Evolutionary conservation across 352 stramenopile genomes (phyloP).

Genomic region (Phytophthora pluvialis): DNA sequence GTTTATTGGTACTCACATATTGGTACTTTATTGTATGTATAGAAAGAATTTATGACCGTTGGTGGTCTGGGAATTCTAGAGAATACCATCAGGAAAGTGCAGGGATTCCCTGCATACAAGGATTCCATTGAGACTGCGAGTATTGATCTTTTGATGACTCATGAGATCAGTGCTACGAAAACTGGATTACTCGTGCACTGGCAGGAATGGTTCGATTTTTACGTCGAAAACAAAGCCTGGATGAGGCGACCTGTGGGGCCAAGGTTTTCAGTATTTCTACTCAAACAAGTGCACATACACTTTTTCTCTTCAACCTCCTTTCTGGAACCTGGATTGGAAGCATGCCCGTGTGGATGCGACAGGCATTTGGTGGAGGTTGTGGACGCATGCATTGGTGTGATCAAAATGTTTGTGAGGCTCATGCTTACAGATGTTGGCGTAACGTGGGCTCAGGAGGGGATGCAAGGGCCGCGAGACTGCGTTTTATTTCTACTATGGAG

Average conservation of each 20-base stretch:
- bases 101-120: constrained; percentile 11
- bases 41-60: constrained; percentile 18
- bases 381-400: constrained; percentile 16
- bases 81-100: background rate
- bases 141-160: constrained; percentile 17
- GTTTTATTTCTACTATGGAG: constrained; percentile 27
- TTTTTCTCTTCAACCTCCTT: constrained; percentile 21
- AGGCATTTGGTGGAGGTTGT: background rate
- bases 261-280: constrained; percentile 18
- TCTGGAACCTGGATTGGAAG: constrained; percentile 4
- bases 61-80: constrained; percentile 17
- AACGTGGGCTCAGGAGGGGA: constrained; percentile 30
- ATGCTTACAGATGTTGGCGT: constrained; percentile 26
- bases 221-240: constrained; percentile 17
- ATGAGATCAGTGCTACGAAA: constrained; percentile 22
- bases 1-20: background rate
- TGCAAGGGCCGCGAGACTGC: constrained; percentile 27
- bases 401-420: constrained; percentile 23
- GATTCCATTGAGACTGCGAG: constrained; percentile 13
- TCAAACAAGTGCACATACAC: constrained; percentile 20
- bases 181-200: constrained; percentile 24
- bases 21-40: background rate
- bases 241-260: background rate
- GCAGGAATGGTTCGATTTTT: constrained; percentile 25
- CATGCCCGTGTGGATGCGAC: constrained; percentile 21